These are phyloP conservation scores for Knoxia roxburghii DNA, from an alignment of 257 asterid genomes.

Conservation along the genomic window DNA sequence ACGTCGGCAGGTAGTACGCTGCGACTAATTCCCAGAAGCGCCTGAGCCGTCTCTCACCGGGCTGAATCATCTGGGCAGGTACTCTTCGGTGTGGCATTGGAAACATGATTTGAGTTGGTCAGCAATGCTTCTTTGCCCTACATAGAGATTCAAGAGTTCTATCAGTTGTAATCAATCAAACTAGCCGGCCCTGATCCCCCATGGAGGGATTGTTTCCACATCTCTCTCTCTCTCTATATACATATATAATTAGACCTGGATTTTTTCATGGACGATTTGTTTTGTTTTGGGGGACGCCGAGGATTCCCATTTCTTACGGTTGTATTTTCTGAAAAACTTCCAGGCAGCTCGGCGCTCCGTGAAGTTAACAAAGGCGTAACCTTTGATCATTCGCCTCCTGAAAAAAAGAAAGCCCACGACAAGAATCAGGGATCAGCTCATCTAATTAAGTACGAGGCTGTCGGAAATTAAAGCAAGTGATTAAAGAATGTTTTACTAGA, in stretches of 20 bases:
- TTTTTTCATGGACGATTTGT: constrained; percentile 42
- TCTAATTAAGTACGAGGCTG: too few species aligned
- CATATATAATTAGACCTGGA: constrained; percentile 41
- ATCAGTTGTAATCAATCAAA: too few species aligned
- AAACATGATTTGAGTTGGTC: constrained; percentile 29
- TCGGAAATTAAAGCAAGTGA: too few species aligned
- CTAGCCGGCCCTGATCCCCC: too few species aligned
- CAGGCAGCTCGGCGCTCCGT: constrained; percentile 30
- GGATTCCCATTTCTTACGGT: constrained; percentile 23
- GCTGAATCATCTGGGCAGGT: constrained; percentile 39
- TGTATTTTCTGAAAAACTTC: constrained; percentile 31
- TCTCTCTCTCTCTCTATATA: too few species aligned
- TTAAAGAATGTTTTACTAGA: constrained; percentile 22
- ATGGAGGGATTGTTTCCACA: too few species aligned
- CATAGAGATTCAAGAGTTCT: too few species aligned
- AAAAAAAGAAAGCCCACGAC: background rate
- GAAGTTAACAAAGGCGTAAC: constrained; percentile 72
- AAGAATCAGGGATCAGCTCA: too few species aligned
- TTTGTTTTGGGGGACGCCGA: constrained; percentile 24
- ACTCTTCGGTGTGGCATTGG: constrained; percentile 44
- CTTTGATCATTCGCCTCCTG: constrained; percentile 43
- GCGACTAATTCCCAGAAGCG: constrained; percentile 22
- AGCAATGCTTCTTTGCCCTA: constrained; percentile 59
- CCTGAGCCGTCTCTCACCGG: constrained; percentile 65
- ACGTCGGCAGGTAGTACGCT: too few species aligned